Conservation (phyloP, 192 early-diverging fungal species). For the Pilobolus umbonatus region DNA sequence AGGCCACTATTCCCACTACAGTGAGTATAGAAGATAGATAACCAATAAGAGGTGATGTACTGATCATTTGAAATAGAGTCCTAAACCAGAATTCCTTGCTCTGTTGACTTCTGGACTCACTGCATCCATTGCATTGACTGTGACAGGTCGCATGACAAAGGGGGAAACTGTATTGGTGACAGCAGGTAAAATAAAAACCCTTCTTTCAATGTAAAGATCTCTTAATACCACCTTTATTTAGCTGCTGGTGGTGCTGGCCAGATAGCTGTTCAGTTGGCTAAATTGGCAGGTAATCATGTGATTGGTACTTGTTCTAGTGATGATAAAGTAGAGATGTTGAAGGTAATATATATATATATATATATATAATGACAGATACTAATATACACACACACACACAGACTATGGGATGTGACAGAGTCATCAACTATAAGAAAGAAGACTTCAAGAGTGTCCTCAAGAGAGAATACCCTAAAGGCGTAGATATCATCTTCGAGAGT, state of each 20-base stretch:
- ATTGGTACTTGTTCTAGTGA: conserved; percentile 55
- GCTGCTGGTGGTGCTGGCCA: conserved; percentile 59
- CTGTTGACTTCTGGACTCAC: conserved; percentile 51
- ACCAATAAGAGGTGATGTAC: neutral
- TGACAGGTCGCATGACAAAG: conserved; percentile 37
- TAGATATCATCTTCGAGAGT: conserved; percentile 55
- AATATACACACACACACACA: neutral
- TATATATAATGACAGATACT: too few relatives aligned
- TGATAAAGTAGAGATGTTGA: conserved; percentile 46
- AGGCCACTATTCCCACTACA: conserved; percentile 32
- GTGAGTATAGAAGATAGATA: conserved; percentile 12
- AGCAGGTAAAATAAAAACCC: conserved; percentile 28
- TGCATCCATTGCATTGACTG: conserved; percentile 45
- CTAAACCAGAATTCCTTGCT: conserved; percentile 33
- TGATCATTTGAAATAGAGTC: neutral
- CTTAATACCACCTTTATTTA: neutral
- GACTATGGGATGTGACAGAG: conserved; percentile 49
- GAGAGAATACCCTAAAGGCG: conserved; percentile 50
- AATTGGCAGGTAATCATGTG: conserved; percentile 52
- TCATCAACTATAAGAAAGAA: conserved; percentile 59
- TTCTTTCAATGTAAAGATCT: neutral
- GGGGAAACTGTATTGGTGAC: conserved; percentile 55
- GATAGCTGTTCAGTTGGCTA: conserved; percentile 58
- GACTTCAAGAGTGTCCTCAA: conserved; percentile 42
- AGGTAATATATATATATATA: too few relatives aligned